Base-by-base conservation (phyloP, 169 alveolate species). In the Eimeria acervulina region DNA sequence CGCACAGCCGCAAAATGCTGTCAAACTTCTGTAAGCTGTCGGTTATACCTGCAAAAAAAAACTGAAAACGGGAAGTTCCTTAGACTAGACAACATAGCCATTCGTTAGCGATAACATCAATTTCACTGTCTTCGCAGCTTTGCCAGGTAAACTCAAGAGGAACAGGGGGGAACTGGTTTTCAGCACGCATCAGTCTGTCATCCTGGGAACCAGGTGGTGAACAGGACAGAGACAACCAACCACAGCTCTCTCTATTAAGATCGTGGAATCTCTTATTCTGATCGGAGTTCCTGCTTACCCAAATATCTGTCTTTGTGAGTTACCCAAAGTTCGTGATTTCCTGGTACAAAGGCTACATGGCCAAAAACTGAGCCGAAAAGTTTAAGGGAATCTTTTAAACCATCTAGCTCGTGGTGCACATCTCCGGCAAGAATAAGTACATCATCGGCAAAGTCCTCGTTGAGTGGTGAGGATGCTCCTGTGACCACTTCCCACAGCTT, bases 271-370 rank as follows among this genome's bases (percentile, higher is more conserved):
- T 5, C 38, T 78, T 0, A 33, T 15, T 44, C 31, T 23, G 6
- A n/a, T 17, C 10, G 10, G 21, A 13, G 4, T 12, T 26, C 44
- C 42, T 8, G 40, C 94, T 87, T 40, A 87, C 94, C 94, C 31
- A 59, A 36, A 23, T 87, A 81, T 63, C 84, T 87, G 42, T 87
- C 94, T 66, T 87, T 87, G 40, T 61, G 94, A 15, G 81, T 87
- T 10, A 87, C 66, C 94, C 94, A 87, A 7, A 87, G 94, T 66
- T 87, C 94, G 84, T 87, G 94, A 40, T 87, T 87, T 40, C 94
- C 94, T 13, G 94, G 94, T 40, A 87, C 94, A 42, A 87, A 87
- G 80, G 94, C 81, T 40, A 87, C 94, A 23, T 87, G 94, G 40
- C 94, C 94, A 26, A 87, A 87, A 13, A 87, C 94, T 61, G 94